Conservation (phyloP, 139 green algal species). For the Closterium sp. region DNA sequence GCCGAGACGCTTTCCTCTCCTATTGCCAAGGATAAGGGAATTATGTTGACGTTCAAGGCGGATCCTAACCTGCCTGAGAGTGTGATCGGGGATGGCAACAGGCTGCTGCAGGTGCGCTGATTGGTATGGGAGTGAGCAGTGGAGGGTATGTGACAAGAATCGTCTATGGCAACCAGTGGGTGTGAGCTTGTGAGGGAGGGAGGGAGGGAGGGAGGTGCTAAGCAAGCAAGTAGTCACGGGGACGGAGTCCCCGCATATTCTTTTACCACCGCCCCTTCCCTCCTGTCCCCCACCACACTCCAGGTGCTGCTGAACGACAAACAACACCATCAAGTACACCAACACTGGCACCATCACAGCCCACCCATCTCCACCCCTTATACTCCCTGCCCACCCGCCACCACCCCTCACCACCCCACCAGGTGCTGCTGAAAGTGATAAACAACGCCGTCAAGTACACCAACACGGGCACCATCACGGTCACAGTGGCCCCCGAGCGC, state of each 20-base stretch:
- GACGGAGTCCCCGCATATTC: too few relatives aligned
- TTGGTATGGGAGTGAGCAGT: too few relatives aligned
- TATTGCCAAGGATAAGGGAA: slow-evolving; percentile 9
- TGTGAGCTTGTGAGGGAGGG: too few relatives aligned
- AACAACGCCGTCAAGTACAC: slow-evolving; percentile 16
- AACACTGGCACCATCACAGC: neutral
- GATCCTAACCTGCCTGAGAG: slow-evolving; percentile 31
- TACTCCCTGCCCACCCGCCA: neutral
- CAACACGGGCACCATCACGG: neutral
- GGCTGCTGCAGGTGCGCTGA: slow-evolving; percentile 28
- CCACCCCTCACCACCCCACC: neutral
- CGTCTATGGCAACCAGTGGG: too few relatives aligned
- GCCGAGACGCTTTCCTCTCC: slow-evolving; percentile 8
- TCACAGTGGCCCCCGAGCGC: slow-evolving; percentile 30
- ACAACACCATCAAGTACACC: slow-evolving; percentile 23
- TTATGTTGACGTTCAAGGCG: slow-evolving; percentile 17
- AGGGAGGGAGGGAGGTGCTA: too few relatives aligned
- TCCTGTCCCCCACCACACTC: too few relatives aligned
- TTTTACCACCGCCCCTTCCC: too few relatives aligned
- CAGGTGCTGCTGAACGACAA: neutral
- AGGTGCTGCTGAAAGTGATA: slow-evolving; percentile 7
- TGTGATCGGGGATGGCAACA: slow-evolving; percentile 23
- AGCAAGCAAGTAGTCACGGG: too few relatives aligned
- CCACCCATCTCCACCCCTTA: neutral
- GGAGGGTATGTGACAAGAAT: slow-evolving; percentile 6